A percentile compares a stretch with the other conserved stretches of the same genome.
phyloP scores from a whole-genome alignment of 768 basidiomycete species.

The Paxillus rubicundulus region DNA sequence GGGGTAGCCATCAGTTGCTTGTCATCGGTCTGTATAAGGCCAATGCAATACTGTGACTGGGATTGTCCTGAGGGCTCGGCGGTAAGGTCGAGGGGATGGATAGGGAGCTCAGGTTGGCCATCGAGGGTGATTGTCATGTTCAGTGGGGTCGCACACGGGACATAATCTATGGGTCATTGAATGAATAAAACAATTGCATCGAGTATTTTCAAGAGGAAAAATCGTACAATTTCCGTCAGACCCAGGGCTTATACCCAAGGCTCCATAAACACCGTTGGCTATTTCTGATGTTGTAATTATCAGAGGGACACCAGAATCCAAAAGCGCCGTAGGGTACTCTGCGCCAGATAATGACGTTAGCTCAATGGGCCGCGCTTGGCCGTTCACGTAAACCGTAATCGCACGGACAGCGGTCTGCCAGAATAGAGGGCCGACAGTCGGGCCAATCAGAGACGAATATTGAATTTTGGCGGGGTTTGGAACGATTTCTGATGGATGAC shows the following conservation, averaged over 20 bases:
- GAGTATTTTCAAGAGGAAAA: not conserved
- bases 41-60: slow-evolving; percentile 49
- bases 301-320: slow-evolving; percentile 69
- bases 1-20: slow-evolving; percentile 36
- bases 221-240: slow-evolving; percentile 63
- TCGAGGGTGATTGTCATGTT: slow-evolving; percentile 71
- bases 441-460: slow-evolving; percentile 48
- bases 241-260: slow-evolving; percentile 58
- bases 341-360: slow-evolving; percentile 43
- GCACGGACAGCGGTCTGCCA: slow-evolving; percentile 62
- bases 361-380: slow-evolving; percentile 36
- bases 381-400: slow-evolving; percentile 60
- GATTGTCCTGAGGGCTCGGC: slow-evolving; percentile 43
- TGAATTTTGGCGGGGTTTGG: slow-evolving; percentile 48
- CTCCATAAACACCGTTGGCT: slow-evolving; percentile 78
- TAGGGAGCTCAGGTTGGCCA: slow-evolving; percentile 49
- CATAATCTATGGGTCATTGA: slow-evolving; percentile 51
- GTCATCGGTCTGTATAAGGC: slow-evolving; percentile 63
- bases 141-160: slow-evolving; percentile 67
- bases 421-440: slow-evolving; percentile 43
- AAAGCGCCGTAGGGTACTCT: slow-evolving; percentile 57
- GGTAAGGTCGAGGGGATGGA: slow-evolving; percentile 78
- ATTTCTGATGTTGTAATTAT: slow-evolving; percentile 60
- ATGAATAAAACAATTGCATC: slow-evolving; percentile 8
- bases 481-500: slow-evolving; percentile 55